These are phyloP conservation scores for Tricholoma bakamatsutake DNA, from an alignment of 768 basidiomycete genomes.

Conservation along the genomic window DNA sequence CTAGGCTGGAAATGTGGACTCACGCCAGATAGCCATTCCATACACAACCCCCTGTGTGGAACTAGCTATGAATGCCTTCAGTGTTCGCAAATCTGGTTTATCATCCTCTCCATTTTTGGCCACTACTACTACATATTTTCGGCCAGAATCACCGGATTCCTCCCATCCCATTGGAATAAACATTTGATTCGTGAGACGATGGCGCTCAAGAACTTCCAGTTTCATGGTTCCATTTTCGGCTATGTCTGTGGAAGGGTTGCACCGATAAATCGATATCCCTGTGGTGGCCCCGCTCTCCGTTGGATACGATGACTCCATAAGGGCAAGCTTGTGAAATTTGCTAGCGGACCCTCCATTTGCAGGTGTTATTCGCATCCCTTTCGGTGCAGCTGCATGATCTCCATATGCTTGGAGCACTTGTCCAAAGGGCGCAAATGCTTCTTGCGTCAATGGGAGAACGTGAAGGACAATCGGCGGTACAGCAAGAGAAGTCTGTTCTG, in stretches of 20 bases:
- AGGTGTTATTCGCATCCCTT: conserved; percentile 62
- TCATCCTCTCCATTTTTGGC: conserved; percentile 74
- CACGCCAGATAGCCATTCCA: conserved; percentile 83
- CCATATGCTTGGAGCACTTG: conserved; percentile 86
- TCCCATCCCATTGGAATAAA: conserved; percentile 90
- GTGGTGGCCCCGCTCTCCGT: conserved; percentile 46
- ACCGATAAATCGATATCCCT: conserved; percentile 82
- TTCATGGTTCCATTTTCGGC: conserved; percentile 44
- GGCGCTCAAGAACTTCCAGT: conserved; percentile 80
- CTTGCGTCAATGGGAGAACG: conserved; percentile 68
- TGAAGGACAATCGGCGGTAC: conserved; percentile 33
- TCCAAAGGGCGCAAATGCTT: conserved; percentile 86
- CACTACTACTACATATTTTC: conserved; percentile 78
- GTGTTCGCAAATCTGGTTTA: conserved; percentile 64
- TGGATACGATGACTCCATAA: conserved; percentile 65
- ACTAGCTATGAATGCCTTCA: conserved; percentile 80
- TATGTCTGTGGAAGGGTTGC: conserved; percentile 47
- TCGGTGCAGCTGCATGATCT: conserved; percentile 60
- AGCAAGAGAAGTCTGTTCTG: conserved; percentile 1
- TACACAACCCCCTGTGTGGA: conserved; percentile 85
- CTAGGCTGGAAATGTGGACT: conserved; percentile 29
- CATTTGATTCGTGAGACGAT: conserved; percentile 84
- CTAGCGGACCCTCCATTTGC: conserved; percentile 88
- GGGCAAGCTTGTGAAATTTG: conserved; percentile 90
- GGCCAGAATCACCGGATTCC: conserved; percentile 41